These are phyloP conservation scores for Trichoderma gamsii DNA, from an alignment of 495 filamentous ascomycete species.

Conservation along the genomic window DNA sequence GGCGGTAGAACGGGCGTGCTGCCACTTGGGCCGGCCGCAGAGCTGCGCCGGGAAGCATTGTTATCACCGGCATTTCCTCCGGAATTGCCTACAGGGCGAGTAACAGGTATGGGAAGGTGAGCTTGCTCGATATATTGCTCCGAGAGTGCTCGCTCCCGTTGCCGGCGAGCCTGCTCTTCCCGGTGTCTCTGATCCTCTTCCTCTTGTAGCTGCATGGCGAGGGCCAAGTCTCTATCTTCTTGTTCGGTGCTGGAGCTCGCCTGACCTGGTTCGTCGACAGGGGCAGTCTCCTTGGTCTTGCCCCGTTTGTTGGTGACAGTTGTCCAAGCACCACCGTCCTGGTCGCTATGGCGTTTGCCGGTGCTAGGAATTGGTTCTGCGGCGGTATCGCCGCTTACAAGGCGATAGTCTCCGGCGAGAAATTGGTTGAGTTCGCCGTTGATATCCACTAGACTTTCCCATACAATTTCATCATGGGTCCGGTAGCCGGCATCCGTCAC, in stretches of 20 bases:
- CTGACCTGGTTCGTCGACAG: constrained; percentile 29
- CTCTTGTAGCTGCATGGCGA: constrained; percentile 76
- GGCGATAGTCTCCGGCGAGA: constrained; percentile 83
- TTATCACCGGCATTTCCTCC: constrained; percentile 18
- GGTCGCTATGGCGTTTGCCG: constrained; percentile 18
- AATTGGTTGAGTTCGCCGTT: constrained; percentile 79
- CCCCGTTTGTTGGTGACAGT: constrained; percentile 41
- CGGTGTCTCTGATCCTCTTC: constrained; percentile 69
- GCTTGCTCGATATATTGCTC: constrained; percentile 54
- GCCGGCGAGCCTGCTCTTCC: constrained; percentile 39
- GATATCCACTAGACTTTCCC: constrained; percentile 88
- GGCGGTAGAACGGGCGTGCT: constrained; percentile 24
- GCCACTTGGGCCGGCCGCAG: constrained; percentile 19
- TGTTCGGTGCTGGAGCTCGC: constrained; percentile 45
- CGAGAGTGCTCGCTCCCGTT: constrained; percentile 43
- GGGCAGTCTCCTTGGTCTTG: constrained; percentile 24
- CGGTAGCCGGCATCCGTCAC: constrained; percentile 92
- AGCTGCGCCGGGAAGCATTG: constrained; percentile 15
- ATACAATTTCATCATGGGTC: constrained; percentile 84
- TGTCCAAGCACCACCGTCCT: constrained; percentile 37
- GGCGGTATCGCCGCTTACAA: constrained; percentile 52
- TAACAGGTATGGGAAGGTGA: constrained; percentile 1
- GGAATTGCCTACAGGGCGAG: constrained; percentile 14
- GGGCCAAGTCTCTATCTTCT: constrained; percentile 71
- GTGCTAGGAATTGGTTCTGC: background rate